These are phyloP conservation scores for Bryum argenteum DNA, from an alignment of 225 moss, liverwort and hornwort species.

Conservation along the genomic window DNA sequence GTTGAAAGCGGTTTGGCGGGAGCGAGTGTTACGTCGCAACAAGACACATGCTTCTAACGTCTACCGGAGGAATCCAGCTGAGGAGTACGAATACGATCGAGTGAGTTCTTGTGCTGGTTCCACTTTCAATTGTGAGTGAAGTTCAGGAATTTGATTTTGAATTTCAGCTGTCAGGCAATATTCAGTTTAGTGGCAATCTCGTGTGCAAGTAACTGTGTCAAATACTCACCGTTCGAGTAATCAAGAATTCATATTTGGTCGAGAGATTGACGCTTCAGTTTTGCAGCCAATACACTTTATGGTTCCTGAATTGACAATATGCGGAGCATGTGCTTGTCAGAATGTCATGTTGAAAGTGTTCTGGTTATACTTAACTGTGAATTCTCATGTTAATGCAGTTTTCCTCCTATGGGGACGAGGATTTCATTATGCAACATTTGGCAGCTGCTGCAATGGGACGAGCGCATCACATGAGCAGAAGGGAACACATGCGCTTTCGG, in stretches of 20 bases:
- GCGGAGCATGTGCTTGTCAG: not conserved
- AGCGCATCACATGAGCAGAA: constrained; percentile 45
- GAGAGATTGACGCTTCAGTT: not conserved
- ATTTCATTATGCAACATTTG: constrained; percentile 61
- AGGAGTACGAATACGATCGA: constrained; percentile 69
- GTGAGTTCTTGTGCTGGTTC: constrained; percentile 35
- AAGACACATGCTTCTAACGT: constrained; percentile 53
- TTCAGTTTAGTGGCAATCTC: not conserved
- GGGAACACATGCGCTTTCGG: constrained; percentile 49
- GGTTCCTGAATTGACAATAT: not conserved
- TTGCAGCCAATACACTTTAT: not conserved
- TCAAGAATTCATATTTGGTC: not conserved
- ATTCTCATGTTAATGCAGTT: constrained; percentile 44
- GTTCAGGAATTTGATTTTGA: not conserved
- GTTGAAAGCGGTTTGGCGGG: constrained; percentile 69
- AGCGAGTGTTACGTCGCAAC: constrained; percentile 60
- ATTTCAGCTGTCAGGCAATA: not conserved
- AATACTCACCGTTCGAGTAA: not conserved
- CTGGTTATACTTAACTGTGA: constrained; percentile 26
- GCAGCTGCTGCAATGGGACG: constrained; percentile 55
- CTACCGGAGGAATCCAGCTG: constrained; percentile 54
- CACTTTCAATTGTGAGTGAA: not conserved
- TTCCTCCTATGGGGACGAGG: constrained; percentile 53
- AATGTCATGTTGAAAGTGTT: constrained; percentile 22
- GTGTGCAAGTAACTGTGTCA: not conserved